A percentile compares a stretch with the other conserved stretches of the same genome.
Evolutionary conservation across 345 rosid species (phyloP).

Genomic region (Angophora floribunda): DNA sequence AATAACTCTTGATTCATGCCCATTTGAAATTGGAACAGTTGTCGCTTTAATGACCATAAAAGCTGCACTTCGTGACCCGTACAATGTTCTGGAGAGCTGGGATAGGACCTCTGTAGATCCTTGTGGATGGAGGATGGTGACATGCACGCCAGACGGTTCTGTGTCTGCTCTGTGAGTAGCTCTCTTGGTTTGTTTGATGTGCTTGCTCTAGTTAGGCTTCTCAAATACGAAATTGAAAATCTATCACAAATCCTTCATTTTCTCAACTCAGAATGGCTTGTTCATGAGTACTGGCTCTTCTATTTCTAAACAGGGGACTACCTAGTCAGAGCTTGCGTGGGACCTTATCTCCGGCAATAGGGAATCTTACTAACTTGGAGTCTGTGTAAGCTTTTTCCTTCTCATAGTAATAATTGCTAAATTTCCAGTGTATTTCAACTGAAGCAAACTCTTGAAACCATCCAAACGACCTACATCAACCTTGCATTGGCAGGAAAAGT

Average conservation of each 20-base stretch:
- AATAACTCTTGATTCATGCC: background rate
- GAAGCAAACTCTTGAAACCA: background rate
- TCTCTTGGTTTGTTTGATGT: background rate
- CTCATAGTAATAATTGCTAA: background rate
- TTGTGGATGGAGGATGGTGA: constrained; percentile 97
- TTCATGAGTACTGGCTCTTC: background rate
- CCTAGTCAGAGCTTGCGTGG: constrained; percentile 91
- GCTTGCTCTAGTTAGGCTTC: background rate
- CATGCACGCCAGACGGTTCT: constrained; percentile 69
- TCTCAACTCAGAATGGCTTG: background rate
- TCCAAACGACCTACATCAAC: background rate
- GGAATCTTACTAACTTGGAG: constrained; percentile 67
- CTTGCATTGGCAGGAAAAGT: background rate
- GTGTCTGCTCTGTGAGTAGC: constrained; percentile 80
- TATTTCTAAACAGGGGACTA: constrained; percentile 49
- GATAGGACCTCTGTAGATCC: constrained; percentile 94
- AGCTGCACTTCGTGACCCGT: constrained; percentile 60
- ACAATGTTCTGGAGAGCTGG: constrained; percentile 88
- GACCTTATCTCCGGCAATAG: constrained; percentile 64
- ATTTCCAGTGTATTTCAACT: background rate
- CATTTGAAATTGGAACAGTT: constrained; percentile 45
- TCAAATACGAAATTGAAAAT: background rate
- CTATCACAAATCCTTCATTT: background rate
- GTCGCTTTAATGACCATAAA: constrained; percentile 80
- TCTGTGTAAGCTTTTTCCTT: constrained; percentile 54